Percentiles rank a stretch among this genome's conserved stretches.
Conservation (phyloP, 2,329 filamentous ascomycete genomes). For the Harringtonia lauricola region DNA sequence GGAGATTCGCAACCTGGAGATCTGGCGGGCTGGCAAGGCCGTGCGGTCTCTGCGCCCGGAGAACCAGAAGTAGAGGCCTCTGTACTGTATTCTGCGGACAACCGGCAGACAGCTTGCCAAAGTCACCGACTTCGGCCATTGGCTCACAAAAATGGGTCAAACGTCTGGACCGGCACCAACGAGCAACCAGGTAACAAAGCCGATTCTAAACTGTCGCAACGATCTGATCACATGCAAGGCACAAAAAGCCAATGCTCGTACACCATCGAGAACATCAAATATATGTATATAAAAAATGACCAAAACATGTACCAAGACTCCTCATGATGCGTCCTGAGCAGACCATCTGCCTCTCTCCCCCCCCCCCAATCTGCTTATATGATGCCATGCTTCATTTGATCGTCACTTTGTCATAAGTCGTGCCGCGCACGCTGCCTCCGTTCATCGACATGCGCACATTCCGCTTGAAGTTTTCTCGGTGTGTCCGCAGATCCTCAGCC, state of each 20-base stretch:
- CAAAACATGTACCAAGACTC: too few species aligned
- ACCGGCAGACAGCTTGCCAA: too few species aligned
- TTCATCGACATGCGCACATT: slow-evolving; percentile 80
- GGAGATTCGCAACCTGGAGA: slow-evolving; percentile 96
- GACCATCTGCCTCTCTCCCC: neutral
- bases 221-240: too few species aligned
- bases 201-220: too few species aligned
- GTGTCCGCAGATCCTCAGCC: slow-evolving; percentile 78
- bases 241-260: too few species aligned
- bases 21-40: slow-evolving; percentile 97
- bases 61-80: slow-evolving; percentile 75
- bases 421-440: slow-evolving; percentile 64
- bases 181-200: too few species aligned
- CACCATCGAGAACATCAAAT: too few species aligned
- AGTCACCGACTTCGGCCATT: too few species aligned
- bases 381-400: slow-evolving; percentile 23
- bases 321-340: slow-evolving; percentile 4
- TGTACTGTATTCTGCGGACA: too few species aligned
- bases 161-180: too few species aligned
- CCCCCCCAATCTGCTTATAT: neutral
- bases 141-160: too few species aligned
- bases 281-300: too few species aligned
- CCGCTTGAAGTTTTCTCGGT: slow-evolving; percentile 80
- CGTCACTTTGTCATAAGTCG: slow-evolving; percentile 68
- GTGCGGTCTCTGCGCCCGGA: slow-evolving; percentile 82